These are phyloP conservation scores for Nakataea oryzae DNA, from an alignment of 2,329 filamentous ascomycete genomes.

Conservation along the genomic window DNA sequence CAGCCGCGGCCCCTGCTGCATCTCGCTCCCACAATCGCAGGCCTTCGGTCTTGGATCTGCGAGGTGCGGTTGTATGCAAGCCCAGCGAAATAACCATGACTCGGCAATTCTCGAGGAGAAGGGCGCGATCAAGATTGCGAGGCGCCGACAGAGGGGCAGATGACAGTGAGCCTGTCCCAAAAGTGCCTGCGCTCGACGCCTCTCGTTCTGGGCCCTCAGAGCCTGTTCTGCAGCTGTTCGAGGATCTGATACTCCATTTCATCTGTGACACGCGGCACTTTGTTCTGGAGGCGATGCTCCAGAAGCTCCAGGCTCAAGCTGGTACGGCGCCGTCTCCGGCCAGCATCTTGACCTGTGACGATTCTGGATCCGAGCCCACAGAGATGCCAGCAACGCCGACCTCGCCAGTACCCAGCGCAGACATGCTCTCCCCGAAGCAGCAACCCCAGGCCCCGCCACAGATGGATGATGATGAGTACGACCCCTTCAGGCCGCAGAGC, in stretches of 20 bases:
- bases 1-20: neutral
- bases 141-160: slow-evolving; percentile 31
- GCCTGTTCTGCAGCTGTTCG: slow-evolving; percentile 38
- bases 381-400: slow-evolving; percentile 1
- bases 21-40: neutral
- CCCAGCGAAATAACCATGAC: slow-evolving; percentile 18
- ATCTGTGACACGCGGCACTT: slow-evolving; percentile 29
- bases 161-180: slow-evolving; percentile 12
- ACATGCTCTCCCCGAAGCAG: neutral
- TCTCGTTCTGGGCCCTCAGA: neutral
- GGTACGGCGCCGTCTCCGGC: slow-evolving; percentile 15
- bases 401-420: neutral
- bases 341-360: neutral
- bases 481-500: slow-evolving; percentile 29
- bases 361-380: neutral
- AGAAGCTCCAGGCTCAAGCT: slow-evolving; percentile 29
- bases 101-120: slow-evolving; percentile 17
- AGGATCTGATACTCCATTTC: slow-evolving; percentile 47
- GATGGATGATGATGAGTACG: slow-evolving; percentile 28
- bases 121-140: slow-evolving; percentile 10
- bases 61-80: slow-evolving; percentile 16
- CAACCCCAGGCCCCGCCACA: neutral
- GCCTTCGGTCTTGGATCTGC: slow-evolving; percentile 9
- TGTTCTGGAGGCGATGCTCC: slow-evolving; percentile 34
- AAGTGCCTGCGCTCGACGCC: neutral